These are phyloP conservation scores for Corchorus capsularis DNA, from an alignment of 345 rosid genomes.

Conservation along the genomic window DNA sequence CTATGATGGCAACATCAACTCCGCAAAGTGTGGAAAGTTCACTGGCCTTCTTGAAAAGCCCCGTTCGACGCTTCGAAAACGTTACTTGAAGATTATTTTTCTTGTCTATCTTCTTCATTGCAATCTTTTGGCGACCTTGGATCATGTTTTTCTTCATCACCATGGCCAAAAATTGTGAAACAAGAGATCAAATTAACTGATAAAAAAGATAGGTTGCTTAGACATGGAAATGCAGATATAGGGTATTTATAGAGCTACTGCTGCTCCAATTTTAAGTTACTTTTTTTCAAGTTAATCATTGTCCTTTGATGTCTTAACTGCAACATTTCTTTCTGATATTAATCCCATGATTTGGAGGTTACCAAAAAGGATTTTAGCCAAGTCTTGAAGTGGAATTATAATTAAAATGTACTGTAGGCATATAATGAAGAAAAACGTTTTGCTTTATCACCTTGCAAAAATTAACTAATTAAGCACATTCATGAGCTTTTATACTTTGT, in stretches of 20 bases:
- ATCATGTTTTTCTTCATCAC: conserved; percentile 20
- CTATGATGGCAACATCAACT: conserved; percentile 39
- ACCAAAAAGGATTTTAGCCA: background rate
- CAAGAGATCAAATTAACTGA: background rate
- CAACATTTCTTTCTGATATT: background rate
- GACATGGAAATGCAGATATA: background rate
- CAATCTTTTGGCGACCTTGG: conserved; percentile 37
- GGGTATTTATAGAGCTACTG: background rate
- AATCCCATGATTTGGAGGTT: conserved; percentile 3
- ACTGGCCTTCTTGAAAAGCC: conserved; percentile 59
- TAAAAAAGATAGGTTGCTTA: too few species aligned
- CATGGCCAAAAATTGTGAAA: background rate
- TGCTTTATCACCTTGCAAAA: background rate
- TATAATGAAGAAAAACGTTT: background rate
- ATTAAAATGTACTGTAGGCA: background rate
- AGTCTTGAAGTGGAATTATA: conserved; percentile 3
- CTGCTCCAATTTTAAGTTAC: background rate
- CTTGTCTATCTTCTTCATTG: conserved; percentile 30
- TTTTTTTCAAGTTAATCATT: background rate
- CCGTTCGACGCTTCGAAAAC: conserved; percentile 59
- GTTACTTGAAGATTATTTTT: conserved; percentile 49
- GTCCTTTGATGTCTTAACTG: background rate
- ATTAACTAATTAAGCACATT: background rate
- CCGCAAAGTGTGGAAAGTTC: conserved; percentile 57
- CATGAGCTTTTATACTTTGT: background rate